Evolutionary conservation across 2,329 filamentous ascomycete genomes (phyloP).

Genomic region (Alternaria ventricosa): DNA sequence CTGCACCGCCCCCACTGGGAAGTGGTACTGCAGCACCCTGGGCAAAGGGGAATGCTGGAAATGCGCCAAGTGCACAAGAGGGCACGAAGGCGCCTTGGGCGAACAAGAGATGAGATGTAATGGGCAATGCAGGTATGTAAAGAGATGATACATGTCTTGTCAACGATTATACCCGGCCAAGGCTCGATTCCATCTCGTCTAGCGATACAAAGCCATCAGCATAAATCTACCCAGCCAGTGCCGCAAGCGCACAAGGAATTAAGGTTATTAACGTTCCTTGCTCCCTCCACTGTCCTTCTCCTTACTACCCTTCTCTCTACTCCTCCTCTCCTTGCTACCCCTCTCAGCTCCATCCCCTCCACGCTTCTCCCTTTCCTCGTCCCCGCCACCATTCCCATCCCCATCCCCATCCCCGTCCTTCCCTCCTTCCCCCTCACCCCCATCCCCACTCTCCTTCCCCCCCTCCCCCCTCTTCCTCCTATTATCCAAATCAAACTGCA

Average conservation of each 20-base stretch:
- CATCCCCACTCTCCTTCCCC: neutral
- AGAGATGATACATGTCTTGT: neutral
- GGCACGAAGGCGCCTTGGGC: conserved; percentile 35
- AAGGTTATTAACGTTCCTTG: neutral
- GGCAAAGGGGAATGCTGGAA: conserved; percentile 16
- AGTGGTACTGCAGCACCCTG: conserved; percentile 36
- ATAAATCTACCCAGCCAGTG: neutral
- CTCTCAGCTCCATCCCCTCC: neutral
- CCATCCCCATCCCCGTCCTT: neutral
- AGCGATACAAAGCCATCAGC: neutral
- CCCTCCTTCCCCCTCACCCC: neutral
- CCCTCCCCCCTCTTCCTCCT: neutral
- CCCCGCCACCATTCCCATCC: too few relatives aligned
- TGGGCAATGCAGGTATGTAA: neutral
- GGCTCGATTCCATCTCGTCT: neutral
- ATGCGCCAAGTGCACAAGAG: conserved; percentile 8
- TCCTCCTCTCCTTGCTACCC: neutral
- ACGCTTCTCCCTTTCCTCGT: neutral
- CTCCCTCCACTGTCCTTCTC: neutral
- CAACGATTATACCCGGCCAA: neutral
- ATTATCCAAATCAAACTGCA: neutral
- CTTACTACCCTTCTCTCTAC: neutral
- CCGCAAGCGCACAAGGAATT: neutral
- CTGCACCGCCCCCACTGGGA: conserved; percentile 21
- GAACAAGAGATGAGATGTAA: conserved; percentile 13